Evolutionary conservation across 176 grass and related monocot species (phyloP).

Genomic region (Alopecurus myosuroides): DNA sequence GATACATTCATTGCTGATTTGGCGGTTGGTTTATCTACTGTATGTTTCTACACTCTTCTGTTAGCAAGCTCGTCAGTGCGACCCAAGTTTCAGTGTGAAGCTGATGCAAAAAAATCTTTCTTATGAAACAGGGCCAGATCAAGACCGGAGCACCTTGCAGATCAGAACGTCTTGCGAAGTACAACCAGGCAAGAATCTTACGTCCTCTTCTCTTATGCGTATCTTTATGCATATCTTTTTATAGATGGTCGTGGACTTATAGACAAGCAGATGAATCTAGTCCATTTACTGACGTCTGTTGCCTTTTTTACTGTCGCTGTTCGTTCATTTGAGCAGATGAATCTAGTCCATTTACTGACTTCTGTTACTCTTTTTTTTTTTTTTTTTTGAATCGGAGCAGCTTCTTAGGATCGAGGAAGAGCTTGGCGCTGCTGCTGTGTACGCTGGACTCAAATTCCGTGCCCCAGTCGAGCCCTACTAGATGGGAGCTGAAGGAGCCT

Average conservation of each 20-base stretch:
- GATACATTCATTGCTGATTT: conserved; percentile 97
- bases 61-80: neutral
- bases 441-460: conserved; percentile 72
- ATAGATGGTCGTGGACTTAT: neutral
- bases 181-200: conserved; percentile 62
- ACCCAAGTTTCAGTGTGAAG: neutral
- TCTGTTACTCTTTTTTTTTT: neutral
- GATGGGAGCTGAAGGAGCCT: neutral
- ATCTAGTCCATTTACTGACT: neutral
- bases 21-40: conserved; percentile 77
- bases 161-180: conserved; percentile 95
- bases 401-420: conserved; percentile 93
- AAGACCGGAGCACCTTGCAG: conserved; percentile 90
- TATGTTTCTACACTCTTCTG: conserved; percentile 5
- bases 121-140: conserved; percentile 77
- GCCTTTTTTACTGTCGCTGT: no score
- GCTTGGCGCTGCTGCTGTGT: conserved; percentile 63
- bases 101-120: conserved; percentile 1
- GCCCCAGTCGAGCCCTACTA: conserved; percentile 75
- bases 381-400: conserved; percentile 17
- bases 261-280: neutral
- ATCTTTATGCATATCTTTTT: neutral
- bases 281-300: neutral
- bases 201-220: neutral
- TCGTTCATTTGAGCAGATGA: neutral